Percentiles rank a stretch among this genome's conserved stretches.
phyloP scores from a whole-genome alignment of 2,329 filamentous ascomycete genomes.

The Herpomyces periplanetae region DNA sequence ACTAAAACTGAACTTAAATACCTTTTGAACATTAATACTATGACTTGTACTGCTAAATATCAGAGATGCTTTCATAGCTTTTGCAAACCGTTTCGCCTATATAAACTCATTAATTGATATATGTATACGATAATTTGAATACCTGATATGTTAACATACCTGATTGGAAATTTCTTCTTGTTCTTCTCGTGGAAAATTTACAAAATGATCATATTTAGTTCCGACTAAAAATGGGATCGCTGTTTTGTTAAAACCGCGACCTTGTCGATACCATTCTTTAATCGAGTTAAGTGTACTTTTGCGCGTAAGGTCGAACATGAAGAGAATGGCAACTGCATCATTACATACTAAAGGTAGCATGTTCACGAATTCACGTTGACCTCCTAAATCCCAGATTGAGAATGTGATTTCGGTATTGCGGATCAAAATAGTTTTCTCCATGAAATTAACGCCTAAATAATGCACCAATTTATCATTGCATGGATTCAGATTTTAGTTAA shows the following conservation, averaged over 20 bases:
- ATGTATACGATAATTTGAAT: conserved; percentile 3
- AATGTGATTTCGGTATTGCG: conserved; percentile 98
- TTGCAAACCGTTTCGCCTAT: conserved; percentile 70
- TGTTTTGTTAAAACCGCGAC: conserved; percentile 93
- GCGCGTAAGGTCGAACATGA: conserved; percentile 95
- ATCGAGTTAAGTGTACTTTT: conserved; percentile 97
- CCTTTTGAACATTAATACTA: conserved; percentile 98
- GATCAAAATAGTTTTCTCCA: conserved; percentile 99
- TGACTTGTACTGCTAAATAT: conserved; percentile 98
- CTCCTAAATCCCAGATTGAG: conserved; percentile 92
- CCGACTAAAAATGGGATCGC: conserved; percentile 92
- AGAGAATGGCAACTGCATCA: conserved; percentile 84
- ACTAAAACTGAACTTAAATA: conserved; percentile 8
- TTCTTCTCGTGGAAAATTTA: conserved; percentile 86
- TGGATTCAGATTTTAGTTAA: background rate
- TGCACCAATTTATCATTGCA: conserved; percentile 4
- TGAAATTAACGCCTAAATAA: conserved; percentile 61
- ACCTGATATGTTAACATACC: conserved; percentile 12
- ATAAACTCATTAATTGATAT: background rate
- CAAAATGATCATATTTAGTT: conserved; percentile 96
- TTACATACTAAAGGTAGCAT: conserved; percentile 98
- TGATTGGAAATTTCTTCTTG: conserved; percentile 95
- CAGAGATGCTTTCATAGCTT: conserved; percentile 83
- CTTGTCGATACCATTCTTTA: conserved; percentile 97
- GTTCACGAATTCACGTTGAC: conserved; percentile 95